Percentiles rank a stretch among this genome's conserved stretches.
These are phyloP conservation scores for Penicillium sp. DNA, from an alignment of 2,329 filamentous ascomycete genomes.

Conservation along the genomic window DNA sequence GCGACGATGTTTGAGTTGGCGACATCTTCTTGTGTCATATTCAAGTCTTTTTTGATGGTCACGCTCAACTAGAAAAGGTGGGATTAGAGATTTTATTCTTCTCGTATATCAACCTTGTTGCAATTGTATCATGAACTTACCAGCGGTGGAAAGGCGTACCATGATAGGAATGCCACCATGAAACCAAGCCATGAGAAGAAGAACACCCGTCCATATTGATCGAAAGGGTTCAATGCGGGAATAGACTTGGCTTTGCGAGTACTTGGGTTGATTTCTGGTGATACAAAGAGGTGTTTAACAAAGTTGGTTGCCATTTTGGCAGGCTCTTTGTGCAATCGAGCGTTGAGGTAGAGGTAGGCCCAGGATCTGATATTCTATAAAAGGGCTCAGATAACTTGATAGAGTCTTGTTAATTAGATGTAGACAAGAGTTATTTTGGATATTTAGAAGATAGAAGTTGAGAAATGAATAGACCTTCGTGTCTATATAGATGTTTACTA, in stretches of 20 bases:
- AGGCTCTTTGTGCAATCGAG: neutral
- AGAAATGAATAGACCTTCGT: neutral
- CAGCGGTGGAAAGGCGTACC: conserved; percentile 84
- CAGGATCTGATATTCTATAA: neutral
- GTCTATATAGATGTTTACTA: conserved; percentile 9
- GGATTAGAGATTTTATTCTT: conserved; percentile 15
- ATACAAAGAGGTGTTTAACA: conserved; percentile 31
- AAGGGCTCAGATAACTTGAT: neutral
- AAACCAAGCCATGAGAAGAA: conserved; percentile 88
- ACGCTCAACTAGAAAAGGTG: conserved; percentile 54
- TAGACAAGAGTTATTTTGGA: neutral
- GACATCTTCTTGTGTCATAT: conserved; percentile 67
- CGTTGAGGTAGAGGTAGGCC: neutral
- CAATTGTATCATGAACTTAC: conserved; percentile 46
- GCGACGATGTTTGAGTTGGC: conserved; percentile 91
- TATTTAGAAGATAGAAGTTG: neutral
- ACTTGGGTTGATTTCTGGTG: conserved; percentile 76
- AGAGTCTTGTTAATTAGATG: neutral
- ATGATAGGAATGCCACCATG: conserved; percentile 84
- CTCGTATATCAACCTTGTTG: neutral
- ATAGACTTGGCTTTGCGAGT: conserved; percentile 79
- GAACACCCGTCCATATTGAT: conserved; percentile 81
- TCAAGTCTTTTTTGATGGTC: conserved; percentile 76
- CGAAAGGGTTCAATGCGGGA: conserved; percentile 72
- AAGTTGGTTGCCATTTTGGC: conserved; percentile 19